These are phyloP conservation scores for Rosa rugosa DNA, from an alignment of 306 rosid genomes.

Conservation along the genomic window DNA sequence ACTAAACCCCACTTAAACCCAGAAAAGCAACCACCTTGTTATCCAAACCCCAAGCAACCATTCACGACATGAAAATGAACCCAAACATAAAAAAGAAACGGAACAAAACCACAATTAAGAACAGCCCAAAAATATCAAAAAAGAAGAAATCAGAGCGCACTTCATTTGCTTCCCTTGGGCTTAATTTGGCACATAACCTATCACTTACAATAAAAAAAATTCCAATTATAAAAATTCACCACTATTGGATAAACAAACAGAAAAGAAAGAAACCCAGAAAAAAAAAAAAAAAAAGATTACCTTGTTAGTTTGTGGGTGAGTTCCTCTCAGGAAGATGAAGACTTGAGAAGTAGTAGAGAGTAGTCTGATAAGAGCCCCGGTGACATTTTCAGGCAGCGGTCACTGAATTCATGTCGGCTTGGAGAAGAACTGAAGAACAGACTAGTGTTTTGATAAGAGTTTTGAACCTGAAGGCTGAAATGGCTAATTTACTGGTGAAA, in stretches of 20 bases:
- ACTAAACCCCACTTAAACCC: constrained; percentile 10
- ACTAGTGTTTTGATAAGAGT: not conserved
- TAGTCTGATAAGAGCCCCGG: not conserved
- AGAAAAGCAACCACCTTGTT: not conserved
- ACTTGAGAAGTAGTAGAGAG: not conserved
- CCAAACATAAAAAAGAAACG: not conserved
- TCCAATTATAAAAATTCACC: not conserved
- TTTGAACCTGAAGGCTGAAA: not conserved
- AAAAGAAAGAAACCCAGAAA: not conserved
- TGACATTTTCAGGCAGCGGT: not conserved
- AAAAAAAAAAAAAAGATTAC: not conserved
- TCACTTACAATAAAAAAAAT: not conserved
- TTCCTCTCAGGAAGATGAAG: not conserved
- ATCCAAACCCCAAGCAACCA: not conserved
- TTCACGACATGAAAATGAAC: not conserved
- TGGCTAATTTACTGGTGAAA: not conserved
- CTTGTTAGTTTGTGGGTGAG: not conserved
- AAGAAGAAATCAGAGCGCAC: not conserved
- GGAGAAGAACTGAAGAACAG: not conserved
- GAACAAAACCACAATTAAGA: not conserved
- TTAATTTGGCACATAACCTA: not conserved
- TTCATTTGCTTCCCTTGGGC: constrained; percentile 1
- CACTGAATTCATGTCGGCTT: not conserved
- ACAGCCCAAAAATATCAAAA: not conserved
- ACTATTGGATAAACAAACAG: not conserved